phyloP scores from a whole-genome alignment of 2,329 filamentous ascomycete species.

The Hypoxylon sp. region DNA sequence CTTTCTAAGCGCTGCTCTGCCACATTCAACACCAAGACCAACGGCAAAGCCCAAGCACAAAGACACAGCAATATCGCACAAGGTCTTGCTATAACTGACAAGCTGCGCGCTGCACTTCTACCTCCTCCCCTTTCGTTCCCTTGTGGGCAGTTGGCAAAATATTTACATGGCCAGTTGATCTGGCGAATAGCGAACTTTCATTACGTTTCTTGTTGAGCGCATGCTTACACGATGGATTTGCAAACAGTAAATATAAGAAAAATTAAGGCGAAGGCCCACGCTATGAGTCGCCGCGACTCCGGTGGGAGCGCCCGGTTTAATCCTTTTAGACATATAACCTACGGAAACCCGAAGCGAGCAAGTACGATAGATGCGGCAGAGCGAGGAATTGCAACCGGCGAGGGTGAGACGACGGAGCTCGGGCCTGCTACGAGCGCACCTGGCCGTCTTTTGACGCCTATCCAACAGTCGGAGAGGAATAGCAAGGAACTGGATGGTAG shows the following conservation, averaged over 20 bases:
- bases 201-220: background rate
- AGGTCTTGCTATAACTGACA: background rate
- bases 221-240: constrained; percentile 41
- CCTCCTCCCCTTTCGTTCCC: background rate
- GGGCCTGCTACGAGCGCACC: constrained; percentile 36
- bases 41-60: constrained; percentile 11
- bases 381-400: constrained; percentile 21
- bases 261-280: constrained; percentile 42
- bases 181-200: background rate
- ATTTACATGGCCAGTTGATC: constrained; percentile 3
- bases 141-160: background rate
- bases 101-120: constrained; percentile 7
- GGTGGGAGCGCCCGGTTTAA: constrained; percentile 42
- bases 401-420: constrained; percentile 15
- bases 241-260: constrained; percentile 41
- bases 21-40: constrained; percentile 21
- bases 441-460: constrained; percentile 37
- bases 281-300: constrained; percentile 42
- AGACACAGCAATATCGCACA: constrained; percentile 7
- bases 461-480: constrained; percentile 35
- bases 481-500: constrained; percentile 39
- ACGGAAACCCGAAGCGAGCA: constrained; percentile 39
- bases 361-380: constrained; percentile 41
- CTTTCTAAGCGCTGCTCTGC: constrained; percentile 31
- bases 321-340: constrained; percentile 40